phyloP scores from a whole-genome alignment of 306 rosid genomes.

The Amphicarpaea edgeworthii region DNA sequence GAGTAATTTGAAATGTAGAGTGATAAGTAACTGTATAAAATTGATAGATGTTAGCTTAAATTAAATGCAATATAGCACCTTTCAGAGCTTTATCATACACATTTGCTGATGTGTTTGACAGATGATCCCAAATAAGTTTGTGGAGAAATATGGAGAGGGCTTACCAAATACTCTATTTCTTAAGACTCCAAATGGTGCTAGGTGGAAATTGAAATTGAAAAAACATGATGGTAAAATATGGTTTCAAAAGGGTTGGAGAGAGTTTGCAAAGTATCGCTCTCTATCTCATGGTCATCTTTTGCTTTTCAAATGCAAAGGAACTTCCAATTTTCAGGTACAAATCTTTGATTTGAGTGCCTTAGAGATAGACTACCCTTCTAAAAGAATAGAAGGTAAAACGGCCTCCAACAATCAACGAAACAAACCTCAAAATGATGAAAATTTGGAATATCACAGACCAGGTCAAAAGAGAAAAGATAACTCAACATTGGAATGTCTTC shows the following conservation, averaged over 20 bases:
- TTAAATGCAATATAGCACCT: not conserved
- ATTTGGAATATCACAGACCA: not conserved
- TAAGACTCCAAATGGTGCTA: slow-evolving; percentile 43
- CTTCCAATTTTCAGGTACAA: slow-evolving; percentile 5
- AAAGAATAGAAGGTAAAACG: not conserved
- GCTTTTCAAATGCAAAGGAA: slow-evolving; percentile 36
- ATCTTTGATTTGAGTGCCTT: slow-evolving; percentile 31
- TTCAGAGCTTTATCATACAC: not conserved
- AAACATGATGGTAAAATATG: slow-evolving; percentile 40
- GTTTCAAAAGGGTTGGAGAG: slow-evolving; percentile 52
- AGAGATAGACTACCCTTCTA: slow-evolving; percentile 40
- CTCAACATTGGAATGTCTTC: not conserved
- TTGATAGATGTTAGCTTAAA: not conserved
- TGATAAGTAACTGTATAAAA: no score
- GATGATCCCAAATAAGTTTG: slow-evolving; percentile 44
- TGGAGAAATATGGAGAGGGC: slow-evolving; percentile 37
- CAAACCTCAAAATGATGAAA: not conserved
- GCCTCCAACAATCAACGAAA: not conserved
- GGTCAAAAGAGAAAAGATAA: slow-evolving; percentile 3
- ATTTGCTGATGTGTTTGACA: slow-evolving; percentile 28
- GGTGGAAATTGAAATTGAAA: slow-evolving; percentile 46
- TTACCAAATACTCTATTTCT: slow-evolving; percentile 37
- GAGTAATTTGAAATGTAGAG: no score
- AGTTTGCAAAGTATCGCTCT: slow-evolving; percentile 44
- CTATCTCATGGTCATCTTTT: slow-evolving; percentile 39